Base-by-base conservation (phyloP, 148 eudicot genomes). In the Vaccinium corymbosum region DNA sequence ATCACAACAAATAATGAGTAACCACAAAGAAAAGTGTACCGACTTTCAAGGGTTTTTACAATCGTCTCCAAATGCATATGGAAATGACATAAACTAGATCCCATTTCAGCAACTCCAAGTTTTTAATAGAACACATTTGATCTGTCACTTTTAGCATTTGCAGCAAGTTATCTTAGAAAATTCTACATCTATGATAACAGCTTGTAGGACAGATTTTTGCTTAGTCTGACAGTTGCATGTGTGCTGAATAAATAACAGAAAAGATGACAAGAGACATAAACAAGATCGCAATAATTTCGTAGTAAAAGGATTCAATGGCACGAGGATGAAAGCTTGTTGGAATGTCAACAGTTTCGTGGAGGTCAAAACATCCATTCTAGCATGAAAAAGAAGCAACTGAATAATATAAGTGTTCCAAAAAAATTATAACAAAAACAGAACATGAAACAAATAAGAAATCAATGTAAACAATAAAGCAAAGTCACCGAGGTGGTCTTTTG, bases 1-100 rank as follows among this genome's bases (percentile, higher is more conserved):
- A 86, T 55, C 80, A 83, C 76, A 84, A 80, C 25, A 55, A 81
- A 51, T 9, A 38, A 55, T 72, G 85, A 80, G 19, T 20, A 68
- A 62, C 81, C 72, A 84, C 59, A 82, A 9, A 55, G n/a, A 35
- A 73, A 35, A 49, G 52, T 15, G 25, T 32, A 29, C 17, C 7
- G 9, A 13, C 38, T 29, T 29, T 68, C 38, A 27, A 68, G 73
- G 57, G 27, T 12, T 64, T 68, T 64, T 48, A 64, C 13, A 1
- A 62, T 68, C 7, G 3, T 46, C 42, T 48, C 42, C 75, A 81
- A 68, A 68, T 68, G 73, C 17, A 27, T 4, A 68, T 7, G 32
- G 29, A 68, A 64, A 22, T 22, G 10, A 68, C 73, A 68, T 13
- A 68, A 68, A 68, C 42, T 22, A 66, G 72, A 25, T 25, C 72